These are phyloP conservation scores for Penicillium coprophilum DNA, from an alignment of 495 filamentous ascomycete species.

Conservation along the genomic window DNA sequence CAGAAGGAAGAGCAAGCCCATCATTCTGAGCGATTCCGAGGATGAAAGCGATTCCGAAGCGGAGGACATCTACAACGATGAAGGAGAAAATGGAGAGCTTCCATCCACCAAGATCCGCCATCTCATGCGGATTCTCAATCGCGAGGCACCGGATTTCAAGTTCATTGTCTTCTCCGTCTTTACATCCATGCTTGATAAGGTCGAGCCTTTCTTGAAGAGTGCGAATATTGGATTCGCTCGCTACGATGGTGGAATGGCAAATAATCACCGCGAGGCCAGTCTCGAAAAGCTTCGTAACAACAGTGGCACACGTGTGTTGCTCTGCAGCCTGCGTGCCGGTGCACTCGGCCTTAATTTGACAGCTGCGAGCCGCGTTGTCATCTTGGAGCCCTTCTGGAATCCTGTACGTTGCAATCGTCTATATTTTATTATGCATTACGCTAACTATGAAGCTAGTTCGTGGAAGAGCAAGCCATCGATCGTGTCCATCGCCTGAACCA, in stretches of 20 bases:
- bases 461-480: constrained; percentile 98
- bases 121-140: constrained; percentile 74
- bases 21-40: constrained; percentile 22
- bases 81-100: constrained; percentile 52
- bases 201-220: constrained; percentile 82
- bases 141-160: constrained; percentile 77
- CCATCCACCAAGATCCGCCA: constrained; percentile 89
- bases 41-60: constrained; percentile 32
- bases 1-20: constrained; percentile 22
- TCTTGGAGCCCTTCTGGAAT: constrained; percentile 98
- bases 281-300: constrained; percentile 74
- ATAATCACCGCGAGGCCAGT: constrained; percentile 86
- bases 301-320: constrained; percentile 68
- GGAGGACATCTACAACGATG: constrained; percentile 43
- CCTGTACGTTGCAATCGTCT: constrained; percentile 56
- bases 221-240: constrained; percentile 75
- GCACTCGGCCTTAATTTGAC: constrained; percentile 92
- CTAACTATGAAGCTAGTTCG: constrained; percentile 58
- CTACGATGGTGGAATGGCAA: constrained; percentile 95
- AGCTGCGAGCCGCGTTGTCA: constrained; percentile 87
- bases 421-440: not conserved
- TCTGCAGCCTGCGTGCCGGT: constrained; percentile 92
- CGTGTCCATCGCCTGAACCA: constrained; percentile 96
- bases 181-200: constrained; percentile 94
- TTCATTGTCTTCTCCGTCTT: constrained; percentile 98